These are phyloP conservation scores for Synchytrium microbalum DNA, from an alignment of 371 early-diverging fungal genomes.

Conservation along the genomic window DNA sequence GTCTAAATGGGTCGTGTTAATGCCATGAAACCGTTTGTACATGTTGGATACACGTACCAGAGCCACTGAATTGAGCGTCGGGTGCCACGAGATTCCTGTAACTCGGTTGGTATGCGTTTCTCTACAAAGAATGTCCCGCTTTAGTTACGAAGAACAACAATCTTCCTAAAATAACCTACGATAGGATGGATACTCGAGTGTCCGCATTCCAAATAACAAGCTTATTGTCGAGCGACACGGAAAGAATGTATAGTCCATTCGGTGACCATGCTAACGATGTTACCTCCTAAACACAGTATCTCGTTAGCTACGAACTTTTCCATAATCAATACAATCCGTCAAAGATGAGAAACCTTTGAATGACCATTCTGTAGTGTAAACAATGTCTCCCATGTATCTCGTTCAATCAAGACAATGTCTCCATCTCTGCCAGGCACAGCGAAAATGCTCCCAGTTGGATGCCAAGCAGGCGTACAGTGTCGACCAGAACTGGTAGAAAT, in stretches of 20 bases:
- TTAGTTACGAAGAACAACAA: too few relatives aligned
- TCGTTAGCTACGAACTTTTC: neutral
- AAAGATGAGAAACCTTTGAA: too few relatives aligned
- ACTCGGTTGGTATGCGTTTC: slow-evolving; percentile 15
- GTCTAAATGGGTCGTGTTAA: neutral
- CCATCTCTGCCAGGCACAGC: slow-evolving; percentile 44
- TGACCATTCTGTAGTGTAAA: slow-evolving; percentile 20
- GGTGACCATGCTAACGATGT: slow-evolving; percentile 47
- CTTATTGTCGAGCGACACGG: slow-evolving; percentile 30
- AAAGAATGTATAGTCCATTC: slow-evolving; percentile 48
- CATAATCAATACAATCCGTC: too few relatives aligned
- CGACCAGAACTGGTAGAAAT: neutral
- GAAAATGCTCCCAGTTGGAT: slow-evolving; percentile 43
- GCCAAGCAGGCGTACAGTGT: slow-evolving; percentile 40
- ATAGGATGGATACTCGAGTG: neutral
- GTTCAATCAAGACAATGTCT: slow-evolving; percentile 35
- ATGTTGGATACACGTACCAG: slow-evolving; percentile 27
- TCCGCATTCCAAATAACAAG: slow-evolving; percentile 46
- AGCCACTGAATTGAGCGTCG: slow-evolving; percentile 38
- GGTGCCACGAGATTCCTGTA: slow-evolving; percentile 47
- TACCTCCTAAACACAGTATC: neutral
- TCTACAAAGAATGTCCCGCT: too few relatives aligned
- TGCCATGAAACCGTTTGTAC: neutral
- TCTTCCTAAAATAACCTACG: too few relatives aligned
- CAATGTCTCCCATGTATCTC: slow-evolving; percentile 33